These are phyloP conservation scores for Cercospora nicotianae DNA, from an alignment of 2,329 filamentous ascomycete genomes.

Conservation along the genomic window DNA sequence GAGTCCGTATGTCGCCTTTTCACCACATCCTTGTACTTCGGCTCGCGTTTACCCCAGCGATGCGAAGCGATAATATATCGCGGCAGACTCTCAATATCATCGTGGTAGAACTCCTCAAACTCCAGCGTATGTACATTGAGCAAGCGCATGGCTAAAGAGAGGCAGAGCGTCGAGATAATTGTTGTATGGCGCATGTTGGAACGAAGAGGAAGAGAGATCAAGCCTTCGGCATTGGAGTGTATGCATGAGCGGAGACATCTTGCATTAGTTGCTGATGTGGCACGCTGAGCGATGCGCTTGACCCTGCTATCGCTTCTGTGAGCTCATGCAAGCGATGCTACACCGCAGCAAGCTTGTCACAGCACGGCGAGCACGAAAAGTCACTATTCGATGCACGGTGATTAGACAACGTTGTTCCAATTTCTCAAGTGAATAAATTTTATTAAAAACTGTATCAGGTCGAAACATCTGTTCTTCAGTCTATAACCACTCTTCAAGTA, in stretches of 20 bases:
- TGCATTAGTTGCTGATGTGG: constrained; percentile 4
- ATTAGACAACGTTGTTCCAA: too few species aligned
- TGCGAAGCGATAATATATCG: constrained; percentile 21
- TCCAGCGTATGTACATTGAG: constrained; percentile 12
- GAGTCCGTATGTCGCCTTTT: constrained; percentile 4
- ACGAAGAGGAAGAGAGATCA: neutral
- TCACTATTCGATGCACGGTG: too few species aligned
- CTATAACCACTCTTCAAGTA: neutral
- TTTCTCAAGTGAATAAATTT: too few species aligned
- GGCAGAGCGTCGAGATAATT: too few species aligned
- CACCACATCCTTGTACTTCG: constrained; percentile 11
- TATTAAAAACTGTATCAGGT: too few species aligned
- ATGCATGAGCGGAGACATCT: neutral
- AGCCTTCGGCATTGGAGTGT: neutral
- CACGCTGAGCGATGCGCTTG: neutral
- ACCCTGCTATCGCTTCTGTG: neutral
- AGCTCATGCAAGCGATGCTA: neutral
- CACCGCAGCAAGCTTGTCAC: neutral
- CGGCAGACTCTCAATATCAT: constrained; percentile 4
- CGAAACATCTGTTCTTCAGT: too few species aligned
- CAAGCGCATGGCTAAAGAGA: too few species aligned
- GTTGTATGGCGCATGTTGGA: too few species aligned
- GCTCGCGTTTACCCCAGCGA: constrained; percentile 13
- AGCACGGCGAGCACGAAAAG: too few species aligned
- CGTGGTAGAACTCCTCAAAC: constrained; percentile 11